A percentile compares a stretch with the other conserved stretches of the same genome.
These are phyloP conservation scores for Chenopodium formosanum DNA, from an alignment of 148 eudicot genomes.

Conservation along the genomic window DNA sequence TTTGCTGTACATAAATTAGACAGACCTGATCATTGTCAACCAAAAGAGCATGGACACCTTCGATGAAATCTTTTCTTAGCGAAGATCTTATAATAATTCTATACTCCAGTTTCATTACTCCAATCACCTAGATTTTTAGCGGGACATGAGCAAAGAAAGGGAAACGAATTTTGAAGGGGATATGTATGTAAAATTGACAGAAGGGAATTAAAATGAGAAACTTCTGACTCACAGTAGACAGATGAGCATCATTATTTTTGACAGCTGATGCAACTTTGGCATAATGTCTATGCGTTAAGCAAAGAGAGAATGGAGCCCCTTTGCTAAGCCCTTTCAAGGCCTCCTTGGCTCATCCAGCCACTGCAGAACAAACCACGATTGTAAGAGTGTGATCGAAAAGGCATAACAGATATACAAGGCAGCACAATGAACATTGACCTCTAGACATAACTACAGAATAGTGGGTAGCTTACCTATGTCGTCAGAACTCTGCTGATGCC, in stretches of 20 bases:
- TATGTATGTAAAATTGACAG: no score
- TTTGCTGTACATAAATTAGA: background rate
- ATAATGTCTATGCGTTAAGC: constrained; percentile 67
- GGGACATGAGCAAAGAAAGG: constrained; percentile 11
- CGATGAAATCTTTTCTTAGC: constrained; percentile 67
- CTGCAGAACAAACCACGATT: constrained; percentile 32
- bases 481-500: constrained; percentile 52
- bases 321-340: constrained; percentile 70
- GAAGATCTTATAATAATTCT: constrained; percentile 79
- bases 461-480: no score
- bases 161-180: background rate
- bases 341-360: constrained; percentile 88
- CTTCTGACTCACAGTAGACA: constrained; percentile 55
- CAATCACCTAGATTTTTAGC: constrained; percentile 48
- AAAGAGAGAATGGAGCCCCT: constrained; percentile 80
- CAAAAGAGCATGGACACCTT: constrained; percentile 93
- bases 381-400: no score
- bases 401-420: background rate
- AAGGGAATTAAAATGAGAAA: background rate
- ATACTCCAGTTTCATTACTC: constrained; percentile 91
- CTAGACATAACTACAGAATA: no score
- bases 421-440: background rate
- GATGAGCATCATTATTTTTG: constrained; percentile 41
- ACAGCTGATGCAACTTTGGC: constrained; percentile 71
- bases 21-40: constrained; percentile 95